These are phyloP conservation scores for Dactylonectria estremocensis DNA, from an alignment of 2,329 filamentous ascomycete genomes.

Conservation along the genomic window DNA sequence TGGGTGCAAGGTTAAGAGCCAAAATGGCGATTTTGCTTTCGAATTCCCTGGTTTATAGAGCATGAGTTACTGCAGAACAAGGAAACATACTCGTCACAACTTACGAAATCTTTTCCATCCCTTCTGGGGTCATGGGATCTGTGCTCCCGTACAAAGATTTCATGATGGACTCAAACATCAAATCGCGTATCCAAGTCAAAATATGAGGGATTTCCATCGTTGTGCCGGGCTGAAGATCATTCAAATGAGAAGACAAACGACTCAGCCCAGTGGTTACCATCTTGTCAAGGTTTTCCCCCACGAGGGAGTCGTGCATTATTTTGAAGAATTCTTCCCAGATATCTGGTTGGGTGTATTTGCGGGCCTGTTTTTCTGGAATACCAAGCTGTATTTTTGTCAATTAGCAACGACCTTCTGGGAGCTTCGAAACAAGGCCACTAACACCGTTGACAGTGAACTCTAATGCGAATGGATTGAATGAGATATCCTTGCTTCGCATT, in stretches of 20 bases:
- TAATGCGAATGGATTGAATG: slow-evolving; percentile 7
- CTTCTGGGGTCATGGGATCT: slow-evolving; percentile 1
- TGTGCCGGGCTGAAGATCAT: background rate
- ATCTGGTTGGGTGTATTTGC: background rate
- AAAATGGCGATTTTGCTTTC: slow-evolving; percentile 14
- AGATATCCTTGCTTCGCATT: slow-evolving; percentile 48
- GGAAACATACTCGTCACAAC: background rate
- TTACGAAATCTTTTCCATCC: background rate
- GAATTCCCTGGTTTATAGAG: slow-evolving; percentile 9
- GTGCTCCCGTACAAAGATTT: slow-evolving; percentile 5
- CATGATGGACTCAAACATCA: background rate
- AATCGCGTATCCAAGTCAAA: slow-evolving; percentile 2
- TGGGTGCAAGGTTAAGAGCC: background rate
- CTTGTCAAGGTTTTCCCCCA: slow-evolving; percentile 3
- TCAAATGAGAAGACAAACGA: background rate
- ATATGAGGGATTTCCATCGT: background rate
- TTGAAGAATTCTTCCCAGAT: slow-evolving; percentile 2
- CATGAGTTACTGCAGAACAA: background rate
- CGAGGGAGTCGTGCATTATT: slow-evolving; percentile 8
- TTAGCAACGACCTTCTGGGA: background rate
- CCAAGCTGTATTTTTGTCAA: background rate
- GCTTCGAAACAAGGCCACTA: background rate
- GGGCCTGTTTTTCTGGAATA: background rate
- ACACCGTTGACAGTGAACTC: background rate
- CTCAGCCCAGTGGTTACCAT: slow-evolving; percentile 2